Percentiles rank a stretch among this genome's conserved stretches.
Conservation (phyloP, 1,139 yeast genomes). For the Candida anutae region DNA sequence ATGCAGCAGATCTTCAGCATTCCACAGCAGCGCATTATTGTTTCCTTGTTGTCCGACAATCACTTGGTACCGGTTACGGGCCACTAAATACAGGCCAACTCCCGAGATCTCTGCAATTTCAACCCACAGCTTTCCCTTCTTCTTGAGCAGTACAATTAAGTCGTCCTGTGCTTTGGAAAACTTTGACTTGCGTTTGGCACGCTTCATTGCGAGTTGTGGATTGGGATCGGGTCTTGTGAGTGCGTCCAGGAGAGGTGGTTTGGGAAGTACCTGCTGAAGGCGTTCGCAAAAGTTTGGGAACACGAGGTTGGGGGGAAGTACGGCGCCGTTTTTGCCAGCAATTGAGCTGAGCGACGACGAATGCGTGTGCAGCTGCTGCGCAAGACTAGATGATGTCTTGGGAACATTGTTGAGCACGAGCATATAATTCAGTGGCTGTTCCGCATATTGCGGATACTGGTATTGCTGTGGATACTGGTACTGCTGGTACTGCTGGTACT, state of each 20-base stretch:
- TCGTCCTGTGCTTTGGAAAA: conserved; percentile 65
- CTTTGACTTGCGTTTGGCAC: conserved; percentile 56
- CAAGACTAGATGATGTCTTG: too few relatives aligned
- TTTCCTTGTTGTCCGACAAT: conserved; percentile 81
- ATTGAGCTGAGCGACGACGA: too few relatives aligned
- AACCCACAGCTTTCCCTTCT: conserved; percentile 62
- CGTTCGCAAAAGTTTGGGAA: conserved; percentile 12
- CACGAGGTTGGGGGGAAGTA: too few relatives aligned
- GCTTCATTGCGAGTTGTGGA: conserved; percentile 27
- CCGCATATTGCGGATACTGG: neutral
- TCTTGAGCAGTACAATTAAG: conserved; percentile 52
- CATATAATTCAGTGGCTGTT: neutral
- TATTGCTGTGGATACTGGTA: conserved; percentile 1
- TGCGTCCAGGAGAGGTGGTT: conserved; percentile 29
- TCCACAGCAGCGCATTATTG: conserved; percentile 59
- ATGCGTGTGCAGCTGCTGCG: too few relatives aligned
- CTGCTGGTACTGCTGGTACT: conserved; percentile 1
- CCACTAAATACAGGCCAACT: conserved; percentile 65
- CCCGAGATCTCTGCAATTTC: conserved; percentile 64
- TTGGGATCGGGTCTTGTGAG: conserved; percentile 25
- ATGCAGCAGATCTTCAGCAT: conserved; percentile 45
- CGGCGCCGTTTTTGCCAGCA: too few relatives aligned
- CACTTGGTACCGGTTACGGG: conserved; percentile 73
- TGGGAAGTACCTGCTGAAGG: conserved; percentile 22
- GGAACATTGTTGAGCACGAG: too few relatives aligned